Base-by-base conservation (phyloP, 1,284 basidiomycete genomes). In the Boletus sp. region DNA sequence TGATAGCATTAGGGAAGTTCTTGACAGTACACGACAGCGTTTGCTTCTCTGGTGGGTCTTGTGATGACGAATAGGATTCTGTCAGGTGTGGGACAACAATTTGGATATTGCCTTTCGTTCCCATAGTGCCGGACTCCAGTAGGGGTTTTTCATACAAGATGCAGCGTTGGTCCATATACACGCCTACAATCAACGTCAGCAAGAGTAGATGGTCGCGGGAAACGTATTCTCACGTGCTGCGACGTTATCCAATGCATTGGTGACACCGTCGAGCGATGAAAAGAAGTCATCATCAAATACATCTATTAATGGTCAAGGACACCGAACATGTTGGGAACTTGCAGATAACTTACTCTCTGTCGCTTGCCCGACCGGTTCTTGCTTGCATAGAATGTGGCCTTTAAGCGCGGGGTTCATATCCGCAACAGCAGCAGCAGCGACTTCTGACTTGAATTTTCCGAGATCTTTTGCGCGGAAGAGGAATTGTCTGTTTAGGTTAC, bases 221-320 rank as follows among this genome's bases (percentile, higher is more conserved):
- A 36, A 41, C 13, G 17, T 23, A 26, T 33, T 76, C 87, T 65
- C 68, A 90, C 94, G 90, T 53, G 96, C 94, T 72, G 88, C 81
- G 50, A 99, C 87, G 56, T 99, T 99, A 73, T 99, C 96, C 51
- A 99, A 73, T n/a, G 97, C 96, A 66, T 99, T 99, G n/a, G 96
- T 99, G 5, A 99, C 94, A 51, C 92, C 92, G 58, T 98, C 91
- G 34, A 99, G 80, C 46, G 74, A 72, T 34, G 77, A 80, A 64
- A 98, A 99, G 76, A 99, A 98, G 22, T 78, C 78, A 56, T 95
- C 88, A 44, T 88, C 86, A 61, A 97, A 99, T 38, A 94, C 73
- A 60, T 88, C 94, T 94, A 61, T 8, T 8, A 34, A 41, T 1
- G 12, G 20, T 50, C 45, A 16, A 44, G 49, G 14, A 54, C 16